Percentiles rank a stretch among this genome's conserved stretches.
Evolutionary conservation across 148 eudicot genomes (phyloP).

Genomic region (Cornus suecica): DNA sequence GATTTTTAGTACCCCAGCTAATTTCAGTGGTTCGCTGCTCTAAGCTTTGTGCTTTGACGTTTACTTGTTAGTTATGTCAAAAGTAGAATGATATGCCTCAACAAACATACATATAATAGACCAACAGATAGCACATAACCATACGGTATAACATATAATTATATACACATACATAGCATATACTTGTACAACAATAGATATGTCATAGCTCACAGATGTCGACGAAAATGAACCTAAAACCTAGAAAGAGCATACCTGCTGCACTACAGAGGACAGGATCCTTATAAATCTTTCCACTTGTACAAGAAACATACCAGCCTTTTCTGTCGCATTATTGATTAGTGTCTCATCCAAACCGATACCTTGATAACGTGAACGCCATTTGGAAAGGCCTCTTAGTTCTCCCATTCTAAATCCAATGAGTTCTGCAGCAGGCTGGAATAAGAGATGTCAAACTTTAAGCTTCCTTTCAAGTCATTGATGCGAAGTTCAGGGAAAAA

Average conservation of each 20-base stretch:
- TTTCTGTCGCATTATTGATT: constrained; percentile 74
- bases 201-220: neutral
- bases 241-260: constrained; percentile 51
- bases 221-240: neutral
- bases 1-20: neutral
- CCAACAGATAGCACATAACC: no score
- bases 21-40: neutral
- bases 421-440: constrained; percentile 96
- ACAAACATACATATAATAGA: neutral
- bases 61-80: neutral
- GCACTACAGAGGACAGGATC: constrained; percentile 79
- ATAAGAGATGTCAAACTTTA: constrained; percentile 1
- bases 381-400: constrained; percentile 90
- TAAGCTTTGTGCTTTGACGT: neutral
- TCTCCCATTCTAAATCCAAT: constrained; percentile 93
- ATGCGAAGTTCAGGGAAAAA: neutral
- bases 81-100: neutral
- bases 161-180: neutral
- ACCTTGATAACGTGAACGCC: constrained; percentile 86
- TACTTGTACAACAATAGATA: neutral
- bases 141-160: no score
- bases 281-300: constrained; percentile 77
- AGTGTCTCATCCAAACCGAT: constrained; percentile 84
- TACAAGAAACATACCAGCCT: constrained; percentile 80
- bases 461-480: neutral